A percentile compares a stretch with the other conserved stretches of the same genome.
Evolutionary conservation across 2,329 filamentous ascomycete species (phyloP).

Genomic region (Rhinocladiella mackenziei): DNA sequence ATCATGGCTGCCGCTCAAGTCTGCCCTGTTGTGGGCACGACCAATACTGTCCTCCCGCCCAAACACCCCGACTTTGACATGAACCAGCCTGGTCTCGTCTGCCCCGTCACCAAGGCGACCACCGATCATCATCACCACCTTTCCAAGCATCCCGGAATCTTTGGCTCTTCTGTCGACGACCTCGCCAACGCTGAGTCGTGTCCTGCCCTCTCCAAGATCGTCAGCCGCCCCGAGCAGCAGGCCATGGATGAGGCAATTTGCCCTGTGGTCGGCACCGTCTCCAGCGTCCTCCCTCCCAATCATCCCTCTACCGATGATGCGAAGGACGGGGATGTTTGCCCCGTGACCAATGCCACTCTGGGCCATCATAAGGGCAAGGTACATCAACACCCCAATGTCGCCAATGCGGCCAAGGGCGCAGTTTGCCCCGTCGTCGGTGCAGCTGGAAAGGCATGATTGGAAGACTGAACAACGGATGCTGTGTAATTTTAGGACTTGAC

Average conservation of each 20-base stretch:
- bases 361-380: constrained; percentile 26
- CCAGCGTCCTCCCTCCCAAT: constrained; percentile 27
- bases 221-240: constrained; percentile 25
- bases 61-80: constrained; percentile 26
- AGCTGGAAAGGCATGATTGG: constrained; percentile 2
- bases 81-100: constrained; percentile 26
- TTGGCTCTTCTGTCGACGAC: constrained; percentile 13
- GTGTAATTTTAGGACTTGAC: too few relatives aligned
- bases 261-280: constrained; percentile 28
- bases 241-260: constrained; percentile 30
- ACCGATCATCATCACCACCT: constrained; percentile 30
- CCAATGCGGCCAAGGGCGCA: constrained; percentile 18
- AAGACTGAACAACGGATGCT: not conserved
- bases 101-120: constrained; percentile 27
- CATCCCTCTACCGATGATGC: constrained; percentile 25
- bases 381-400: constrained; percentile 22
- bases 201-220: constrained; percentile 27
- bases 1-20: constrained; percentile 27
- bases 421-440: constrained; percentile 27
- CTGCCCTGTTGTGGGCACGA: constrained; percentile 29
- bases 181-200: constrained; percentile 24
- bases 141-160: constrained; percentile 26
- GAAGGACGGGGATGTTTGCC: constrained; percentile 25
- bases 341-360: constrained; percentile 27
- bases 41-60: constrained; percentile 29